These are phyloP conservation scores for Hirschfeldia incana DNA, from an alignment of 345 rosid genomes.

Conservation along the genomic window DNA sequence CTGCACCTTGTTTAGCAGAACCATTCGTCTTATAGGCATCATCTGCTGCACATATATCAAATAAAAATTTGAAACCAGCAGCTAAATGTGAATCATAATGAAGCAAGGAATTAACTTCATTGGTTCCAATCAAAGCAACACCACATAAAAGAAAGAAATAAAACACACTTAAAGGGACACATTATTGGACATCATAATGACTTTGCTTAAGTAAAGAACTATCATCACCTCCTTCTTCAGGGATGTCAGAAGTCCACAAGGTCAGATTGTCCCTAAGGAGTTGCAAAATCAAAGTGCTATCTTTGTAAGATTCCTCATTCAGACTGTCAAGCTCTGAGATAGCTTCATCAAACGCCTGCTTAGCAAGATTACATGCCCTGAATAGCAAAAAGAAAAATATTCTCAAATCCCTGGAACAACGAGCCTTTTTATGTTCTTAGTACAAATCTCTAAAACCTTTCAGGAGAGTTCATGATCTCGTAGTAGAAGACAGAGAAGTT, in stretches of 20 bases:
- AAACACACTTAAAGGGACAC: background rate
- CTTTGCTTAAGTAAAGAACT: conserved; percentile 2
- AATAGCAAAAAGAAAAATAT: background rate
- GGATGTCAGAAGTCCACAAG: conserved; percentile 73
- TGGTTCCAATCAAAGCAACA: background rate
- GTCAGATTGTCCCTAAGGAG: conserved; percentile 75
- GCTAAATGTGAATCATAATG: background rate
- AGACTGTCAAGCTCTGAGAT: conserved; percentile 69
- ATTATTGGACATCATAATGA: background rate
- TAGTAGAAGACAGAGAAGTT: conserved; percentile 78
- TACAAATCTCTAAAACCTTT: conserved; percentile 48
- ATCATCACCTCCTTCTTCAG: conserved; percentile 65
- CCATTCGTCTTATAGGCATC: conserved; percentile 51
- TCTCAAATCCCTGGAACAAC: conserved; percentile 8
- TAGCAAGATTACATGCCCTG: conserved; percentile 80
- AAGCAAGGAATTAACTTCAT: background rate
- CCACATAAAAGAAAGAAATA: background rate
- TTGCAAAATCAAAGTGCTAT: conserved; percentile 77
- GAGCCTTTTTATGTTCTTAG: background rate
- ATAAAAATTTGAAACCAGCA: background rate
- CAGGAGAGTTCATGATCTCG: conserved; percentile 74
- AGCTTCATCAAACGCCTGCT: conserved; percentile 73
- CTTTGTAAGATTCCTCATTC: conserved; percentile 73
- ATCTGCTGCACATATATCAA: conserved; percentile 36
- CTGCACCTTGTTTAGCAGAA: conserved; percentile 46